Conservation (phyloP, 371 early-diverging fungal genomes). For the Chytridium lagenaria region DNA sequence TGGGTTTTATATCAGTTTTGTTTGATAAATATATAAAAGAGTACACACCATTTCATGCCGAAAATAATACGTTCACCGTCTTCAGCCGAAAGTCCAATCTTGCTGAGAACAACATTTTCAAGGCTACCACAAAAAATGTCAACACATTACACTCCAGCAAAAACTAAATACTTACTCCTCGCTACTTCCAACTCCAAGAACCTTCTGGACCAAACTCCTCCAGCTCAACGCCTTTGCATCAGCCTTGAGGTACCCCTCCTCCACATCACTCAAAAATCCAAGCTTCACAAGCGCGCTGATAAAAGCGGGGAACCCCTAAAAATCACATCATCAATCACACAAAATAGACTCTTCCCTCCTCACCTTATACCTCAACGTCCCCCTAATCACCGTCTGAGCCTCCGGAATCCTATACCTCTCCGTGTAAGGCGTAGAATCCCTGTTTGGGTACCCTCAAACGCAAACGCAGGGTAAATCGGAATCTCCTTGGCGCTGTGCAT, state of each 20-base stretch:
- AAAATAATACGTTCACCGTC: slow-evolving; percentile 43
- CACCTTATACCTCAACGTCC: slow-evolving; percentile 90
- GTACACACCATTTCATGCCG: slow-evolving; percentile 48
- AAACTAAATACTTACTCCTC: too few relatives aligned
- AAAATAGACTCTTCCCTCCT: neutral
- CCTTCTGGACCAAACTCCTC: slow-evolving; percentile 27
- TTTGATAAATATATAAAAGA: neutral
- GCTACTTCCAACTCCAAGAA: too few relatives aligned
- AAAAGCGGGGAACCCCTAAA: slow-evolving; percentile 84
- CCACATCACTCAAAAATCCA: slow-evolving; percentile 87
- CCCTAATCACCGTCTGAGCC: slow-evolving; percentile 92
- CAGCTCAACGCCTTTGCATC: slow-evolving; percentile 42
- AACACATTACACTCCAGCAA: neutral
- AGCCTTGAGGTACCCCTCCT: slow-evolving; percentile 65
- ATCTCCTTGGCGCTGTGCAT: slow-evolving; percentile 69
- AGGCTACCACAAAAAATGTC: slow-evolving; percentile 25
- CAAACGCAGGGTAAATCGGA: slow-evolving; percentile 76
- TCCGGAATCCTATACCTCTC: slow-evolving; percentile 96
- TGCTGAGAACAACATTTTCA: slow-evolving; percentile 34
- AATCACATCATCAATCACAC: neutral
- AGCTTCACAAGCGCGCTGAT: slow-evolving; percentile 91
- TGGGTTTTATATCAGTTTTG: neutral
- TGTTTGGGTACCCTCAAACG: slow-evolving; percentile 92
- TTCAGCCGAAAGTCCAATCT: slow-evolving; percentile 40
- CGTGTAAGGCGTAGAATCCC: slow-evolving; percentile 94